Percentiles rank a stretch among this genome's conserved stretches.
Conservation (phyloP, 2,329 filamentous ascomycete species). For the Biscogniauxia sp. region DNA sequence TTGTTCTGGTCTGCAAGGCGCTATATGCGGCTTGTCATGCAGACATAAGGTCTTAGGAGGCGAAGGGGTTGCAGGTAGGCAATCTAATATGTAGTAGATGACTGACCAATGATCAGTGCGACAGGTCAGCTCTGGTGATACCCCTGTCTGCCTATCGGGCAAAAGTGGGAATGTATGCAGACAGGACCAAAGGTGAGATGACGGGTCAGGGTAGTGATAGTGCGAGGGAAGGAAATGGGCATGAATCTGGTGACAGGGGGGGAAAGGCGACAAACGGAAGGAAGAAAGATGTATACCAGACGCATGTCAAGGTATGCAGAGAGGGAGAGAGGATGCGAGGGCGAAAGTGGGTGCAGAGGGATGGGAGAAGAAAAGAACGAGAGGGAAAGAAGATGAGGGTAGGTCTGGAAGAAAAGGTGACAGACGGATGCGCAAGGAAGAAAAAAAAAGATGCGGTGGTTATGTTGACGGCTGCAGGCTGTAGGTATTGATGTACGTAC, state of each 20-base stretch:
- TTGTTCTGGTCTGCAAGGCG: constrained; percentile 1
- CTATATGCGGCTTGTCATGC: background rate
- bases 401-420: background rate
- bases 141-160: background rate
- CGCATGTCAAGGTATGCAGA: too few relatives aligned
- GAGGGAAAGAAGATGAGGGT: background rate
- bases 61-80: background rate
- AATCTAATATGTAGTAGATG: background rate
- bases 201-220: background rate
- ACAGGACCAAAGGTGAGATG: background rate
- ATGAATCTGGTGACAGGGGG: background rate
- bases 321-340: background rate
- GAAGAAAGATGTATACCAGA: background rate
- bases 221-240: background rate
- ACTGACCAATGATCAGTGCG: background rate
- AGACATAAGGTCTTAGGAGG: background rate
- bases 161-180: background rate
- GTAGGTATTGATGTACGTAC: background rate
- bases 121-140: background rate
- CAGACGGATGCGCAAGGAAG: background rate
- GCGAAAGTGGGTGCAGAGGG: background rate
- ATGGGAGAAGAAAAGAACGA: background rate
- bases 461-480: background rate
- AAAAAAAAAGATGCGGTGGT: background rate
- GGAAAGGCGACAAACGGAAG: background rate